phyloP scores from a whole-genome alignment of 768 basidiomycete genomes.

The Cyathus striatus region DNA sequence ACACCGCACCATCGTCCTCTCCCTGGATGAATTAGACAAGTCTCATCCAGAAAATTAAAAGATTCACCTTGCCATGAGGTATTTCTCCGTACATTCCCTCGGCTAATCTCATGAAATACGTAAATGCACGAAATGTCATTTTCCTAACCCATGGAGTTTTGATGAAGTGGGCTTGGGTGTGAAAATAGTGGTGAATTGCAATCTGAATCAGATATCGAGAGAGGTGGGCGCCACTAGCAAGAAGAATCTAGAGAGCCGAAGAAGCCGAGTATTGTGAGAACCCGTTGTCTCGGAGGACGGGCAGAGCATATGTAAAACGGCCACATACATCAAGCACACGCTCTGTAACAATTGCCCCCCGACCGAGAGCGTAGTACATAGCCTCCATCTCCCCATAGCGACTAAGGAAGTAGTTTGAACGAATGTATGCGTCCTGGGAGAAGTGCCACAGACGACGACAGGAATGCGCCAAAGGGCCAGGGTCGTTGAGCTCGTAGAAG shows the following conservation, averaged over 20 bases:
- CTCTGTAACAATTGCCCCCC: slow-evolving; percentile 60
- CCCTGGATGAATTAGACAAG: slow-evolving; percentile 29
- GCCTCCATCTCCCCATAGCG: slow-evolving; percentile 70
- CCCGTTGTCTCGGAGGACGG: slow-evolving; percentile 5
- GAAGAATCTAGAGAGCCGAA: slow-evolving; percentile 48
- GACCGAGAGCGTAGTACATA: slow-evolving; percentile 69
- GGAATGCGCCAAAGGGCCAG: slow-evolving; percentile 49
- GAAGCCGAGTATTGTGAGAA: slow-evolving; percentile 14
- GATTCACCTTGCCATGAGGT: slow-evolving; percentile 50
- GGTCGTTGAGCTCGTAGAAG: slow-evolving; percentile 68
- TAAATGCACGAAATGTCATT: slow-evolving; percentile 54
- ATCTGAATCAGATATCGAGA: slow-evolving; percentile 78
- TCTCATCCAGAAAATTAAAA: slow-evolving; percentile 2
- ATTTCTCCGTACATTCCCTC: slow-evolving; percentile 59
- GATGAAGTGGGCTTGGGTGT: slow-evolving; percentile 67
- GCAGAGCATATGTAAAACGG: no score
- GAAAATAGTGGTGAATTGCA: slow-evolving; percentile 76
- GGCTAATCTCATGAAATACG: slow-evolving; percentile 58
- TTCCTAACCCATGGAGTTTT: slow-evolving; percentile 72
- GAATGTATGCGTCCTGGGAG: slow-evolving; percentile 69
- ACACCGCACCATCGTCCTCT: slow-evolving; percentile 71
- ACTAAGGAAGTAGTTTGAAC: slow-evolving; percentile 72
- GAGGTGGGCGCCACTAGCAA: slow-evolving; percentile 71
- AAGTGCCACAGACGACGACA: slow-evolving; percentile 58
- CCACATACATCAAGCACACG: slow-evolving; percentile 67